phyloP scores from a whole-genome alignment of 2,329 filamentous ascomycete species.

The Fusarium napiforme region DNA sequence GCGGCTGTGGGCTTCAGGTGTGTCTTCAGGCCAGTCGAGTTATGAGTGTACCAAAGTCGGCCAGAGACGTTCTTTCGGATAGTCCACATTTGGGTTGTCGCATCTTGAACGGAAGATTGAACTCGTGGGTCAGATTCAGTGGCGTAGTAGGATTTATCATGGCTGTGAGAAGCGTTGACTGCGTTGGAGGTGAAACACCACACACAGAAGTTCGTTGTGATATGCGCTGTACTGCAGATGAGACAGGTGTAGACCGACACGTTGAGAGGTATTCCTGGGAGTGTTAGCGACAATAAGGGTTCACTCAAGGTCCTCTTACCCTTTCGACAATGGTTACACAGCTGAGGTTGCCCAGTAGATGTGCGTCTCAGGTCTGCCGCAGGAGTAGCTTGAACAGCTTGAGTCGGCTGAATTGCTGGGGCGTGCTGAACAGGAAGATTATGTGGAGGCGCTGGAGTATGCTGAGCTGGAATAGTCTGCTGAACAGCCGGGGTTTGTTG shows the following conservation, averaged over 20 bases:
- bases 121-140: constrained; percentile 43
- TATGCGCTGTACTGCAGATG: constrained; percentile 42
- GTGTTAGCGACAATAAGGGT: not conserved
- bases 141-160: constrained; percentile 43
- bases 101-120: constrained; percentile 24
- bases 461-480: not conserved
- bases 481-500: not conserved
- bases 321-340: constrained; percentile 39
- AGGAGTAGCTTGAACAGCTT: not conserved
- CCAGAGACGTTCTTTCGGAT: constrained; percentile 44
- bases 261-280: constrained; percentile 37
- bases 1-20: constrained; percentile 39
- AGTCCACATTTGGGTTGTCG: constrained; percentile 38
- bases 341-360: constrained; percentile 8
- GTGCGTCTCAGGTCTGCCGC: not conserved
- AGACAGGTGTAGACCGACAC: constrained; percentile 44
- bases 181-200: constrained; percentile 45
- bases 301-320: not conserved
- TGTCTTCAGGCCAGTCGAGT: constrained; percentile 39
- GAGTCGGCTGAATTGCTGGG: not conserved
- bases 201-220: constrained; percentile 38
- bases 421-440: not conserved
- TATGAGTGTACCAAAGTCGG: constrained; percentile 44
- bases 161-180: constrained; percentile 36
- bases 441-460: not conserved